These are phyloP conservation scores for Isochrysis galbana DNA, from an alignment of 78 protist genomes.

Conservation along the genomic window DNA sequence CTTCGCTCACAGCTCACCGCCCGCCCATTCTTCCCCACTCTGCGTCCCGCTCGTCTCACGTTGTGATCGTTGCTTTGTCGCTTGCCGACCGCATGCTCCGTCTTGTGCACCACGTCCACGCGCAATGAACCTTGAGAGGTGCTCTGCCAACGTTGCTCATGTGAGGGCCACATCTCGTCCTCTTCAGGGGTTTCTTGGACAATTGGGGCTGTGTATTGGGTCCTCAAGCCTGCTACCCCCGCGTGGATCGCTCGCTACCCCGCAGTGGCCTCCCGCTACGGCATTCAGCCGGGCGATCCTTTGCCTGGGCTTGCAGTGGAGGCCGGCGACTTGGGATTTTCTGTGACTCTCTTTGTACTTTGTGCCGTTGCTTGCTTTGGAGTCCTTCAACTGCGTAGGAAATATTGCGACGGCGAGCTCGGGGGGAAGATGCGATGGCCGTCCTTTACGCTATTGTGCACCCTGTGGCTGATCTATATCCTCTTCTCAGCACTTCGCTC, in stretches of 20 bases:
- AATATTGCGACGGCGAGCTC: not conserved
- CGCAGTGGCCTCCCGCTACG: not conserved
- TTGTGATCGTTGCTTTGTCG: no score
- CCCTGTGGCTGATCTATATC: no score
- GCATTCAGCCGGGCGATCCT: not conserved
- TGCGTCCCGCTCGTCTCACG: no score
- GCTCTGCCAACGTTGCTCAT: no score
- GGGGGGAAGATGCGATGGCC: not conserved
- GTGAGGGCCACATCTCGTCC: not conserved
- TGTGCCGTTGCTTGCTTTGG: not conserved
- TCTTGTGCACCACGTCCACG: no score
- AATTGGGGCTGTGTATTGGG: conserved; percentile 35
- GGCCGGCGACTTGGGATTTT: conserved; percentile 32
- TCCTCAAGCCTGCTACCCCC: not conserved
- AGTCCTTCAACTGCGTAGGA: not conserved
- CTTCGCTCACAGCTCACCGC: no score
- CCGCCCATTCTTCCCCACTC: no score
- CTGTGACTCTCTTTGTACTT: conserved; percentile 4
- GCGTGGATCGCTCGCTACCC: not conserved
- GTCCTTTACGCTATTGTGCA: no score
- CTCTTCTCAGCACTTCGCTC: no score
- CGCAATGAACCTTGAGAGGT: no score
- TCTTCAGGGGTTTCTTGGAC: conserved; percentile 27
- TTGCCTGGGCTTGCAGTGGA: conserved; percentile 15
- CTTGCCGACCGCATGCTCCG: no score